Percentiles rank a stretch among this genome's conserved stretches.
These are phyloP conservation scores for Stygiomarasmius scandens DNA, from an alignment of 1,284 basidiomycete genomes.

Conservation along the genomic window DNA sequence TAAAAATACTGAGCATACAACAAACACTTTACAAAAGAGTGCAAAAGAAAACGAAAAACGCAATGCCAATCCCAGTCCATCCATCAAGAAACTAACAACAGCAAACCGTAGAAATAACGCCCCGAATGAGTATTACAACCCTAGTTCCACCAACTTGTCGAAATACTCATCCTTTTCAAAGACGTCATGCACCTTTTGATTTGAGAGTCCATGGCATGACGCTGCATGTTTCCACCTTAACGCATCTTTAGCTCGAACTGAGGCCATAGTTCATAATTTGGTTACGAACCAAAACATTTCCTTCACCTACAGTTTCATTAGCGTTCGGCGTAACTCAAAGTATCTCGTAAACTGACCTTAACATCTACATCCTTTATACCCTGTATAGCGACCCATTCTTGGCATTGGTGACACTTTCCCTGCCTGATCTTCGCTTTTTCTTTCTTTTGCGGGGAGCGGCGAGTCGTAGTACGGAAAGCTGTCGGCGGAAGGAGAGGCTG, in stretches of 20 bases:
- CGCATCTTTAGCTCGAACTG: constrained; percentile 7
- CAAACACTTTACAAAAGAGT: no score
- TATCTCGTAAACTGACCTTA: constrained; percentile 49
- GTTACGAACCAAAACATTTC: constrained; percentile 69
- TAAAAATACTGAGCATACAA: no score
- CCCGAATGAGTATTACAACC: neutral
- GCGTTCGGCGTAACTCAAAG: constrained; percentile 26
- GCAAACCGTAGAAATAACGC: no score
- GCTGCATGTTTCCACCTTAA: constrained; percentile 86
- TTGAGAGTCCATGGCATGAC: constrained; percentile 63
- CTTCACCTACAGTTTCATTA: constrained; percentile 36
- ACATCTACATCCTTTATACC: constrained; percentile 70
- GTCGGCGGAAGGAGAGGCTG: constrained; percentile 77
- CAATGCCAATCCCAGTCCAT: no score
- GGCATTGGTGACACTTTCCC: constrained; percentile 77
- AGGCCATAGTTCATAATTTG: neutral
- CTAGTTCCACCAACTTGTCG: constrained; percentile 3
- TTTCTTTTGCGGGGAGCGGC: constrained; percentile 52
- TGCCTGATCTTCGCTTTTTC: constrained; percentile 63
- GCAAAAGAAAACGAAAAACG: no score
- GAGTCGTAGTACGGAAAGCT: constrained; percentile 53
- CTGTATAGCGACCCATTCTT: constrained; percentile 70
- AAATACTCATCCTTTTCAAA: constrained; percentile 44
- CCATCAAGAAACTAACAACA: no score
- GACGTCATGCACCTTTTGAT: constrained; percentile 54